Base-by-base conservation (phyloP, 139 green algal genomes). In the Chlorella sp. region DNA sequence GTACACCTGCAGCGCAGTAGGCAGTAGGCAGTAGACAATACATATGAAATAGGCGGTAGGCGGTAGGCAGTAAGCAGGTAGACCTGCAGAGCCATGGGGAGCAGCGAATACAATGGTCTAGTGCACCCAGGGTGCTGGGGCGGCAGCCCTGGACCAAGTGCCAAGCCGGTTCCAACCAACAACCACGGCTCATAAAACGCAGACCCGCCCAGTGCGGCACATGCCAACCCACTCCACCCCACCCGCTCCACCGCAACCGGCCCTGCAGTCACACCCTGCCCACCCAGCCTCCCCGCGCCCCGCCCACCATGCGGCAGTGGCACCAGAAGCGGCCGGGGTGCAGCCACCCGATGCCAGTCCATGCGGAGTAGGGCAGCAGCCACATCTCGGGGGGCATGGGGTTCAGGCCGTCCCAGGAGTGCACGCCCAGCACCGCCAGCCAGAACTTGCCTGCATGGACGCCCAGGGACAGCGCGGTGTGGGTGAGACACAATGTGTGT, bases 301-400 rank as follows among this genome's bases (percentile, higher is more conserved):
- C 72, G 34, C 87, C 40, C 38, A 95, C 96, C 96, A 98, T 98
- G 83, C 96, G 92, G 90, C 97, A 99, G 88, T 99, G 97, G 91
- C 97, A 99, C 97, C 97, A 99, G 87, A 98, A 98, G 64, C 97
- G 90, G 0, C 97, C 97, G 13, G 97, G 93, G 90, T 99, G 96
- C 64, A 90, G 34, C 54, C 87, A 92, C 34, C 95, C 95, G 56
- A 98, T 93, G 84, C 95, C 94, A 0, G 91, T 96, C 94, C 93
- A 96, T 34, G 73, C 83, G 67, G 72, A 76, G 90, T 98, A 98
- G 7, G 97, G 97, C 89, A 99, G 92, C 74, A 99, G 90, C 97
- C 97, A 99, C 92, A 98, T 99, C 91, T 99, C 97, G 0, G 97
- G 97, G 0, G 97, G 93, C 76, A 96, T 86, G 20, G 96, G 96